Conservation (phyloP, 192 early-diverging fungal genomes). For the Diversispora epigaea region DNA sequence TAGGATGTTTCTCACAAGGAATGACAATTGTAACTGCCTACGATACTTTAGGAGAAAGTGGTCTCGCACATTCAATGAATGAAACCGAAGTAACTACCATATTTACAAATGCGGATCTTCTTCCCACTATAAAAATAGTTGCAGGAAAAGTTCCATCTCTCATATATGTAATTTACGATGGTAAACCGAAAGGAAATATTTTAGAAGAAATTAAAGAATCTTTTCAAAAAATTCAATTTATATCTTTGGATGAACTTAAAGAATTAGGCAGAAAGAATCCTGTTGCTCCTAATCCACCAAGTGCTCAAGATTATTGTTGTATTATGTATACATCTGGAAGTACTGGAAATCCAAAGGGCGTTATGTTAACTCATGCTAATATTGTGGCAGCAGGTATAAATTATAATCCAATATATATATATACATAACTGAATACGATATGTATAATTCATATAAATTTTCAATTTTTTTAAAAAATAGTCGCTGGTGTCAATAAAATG, state of each 20-base stretch:
- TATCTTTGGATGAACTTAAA: slow-evolving; percentile 68
- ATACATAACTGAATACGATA: too few relatives aligned
- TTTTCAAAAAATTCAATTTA: slow-evolving; percentile 45
- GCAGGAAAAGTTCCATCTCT: slow-evolving; percentile 58
- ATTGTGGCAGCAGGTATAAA: slow-evolving; percentile 72
- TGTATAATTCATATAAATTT: neutral
- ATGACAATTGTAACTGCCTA: slow-evolving; percentile 81
- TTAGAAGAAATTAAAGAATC: slow-evolving; percentile 49
- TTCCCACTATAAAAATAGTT: slow-evolving; percentile 65
- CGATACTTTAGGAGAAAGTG: slow-evolving; percentile 82
- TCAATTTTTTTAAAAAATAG: slow-evolving; percentile 12
- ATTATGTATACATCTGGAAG: slow-evolving; percentile 92
- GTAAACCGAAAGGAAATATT: slow-evolving; percentile 52
- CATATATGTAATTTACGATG: slow-evolving; percentile 70
- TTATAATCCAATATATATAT: neutral
- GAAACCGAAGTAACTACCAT: slow-evolving; percentile 71
- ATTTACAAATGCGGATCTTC: slow-evolving; percentile 73
- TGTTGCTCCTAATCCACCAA: slow-evolving; percentile 63
- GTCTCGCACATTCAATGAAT: slow-evolving; percentile 80
- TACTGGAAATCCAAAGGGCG: slow-evolving; percentile 94
- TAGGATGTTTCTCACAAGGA: slow-evolving; percentile 64
- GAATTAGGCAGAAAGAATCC: slow-evolving; percentile 65
- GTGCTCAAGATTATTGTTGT: slow-evolving; percentile 68
- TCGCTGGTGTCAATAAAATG: slow-evolving; percentile 59
- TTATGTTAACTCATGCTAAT: slow-evolving; percentile 79